Base-by-base conservation (phyloP, 1,139 yeast species). In the Candida labiduridarum region DNA sequence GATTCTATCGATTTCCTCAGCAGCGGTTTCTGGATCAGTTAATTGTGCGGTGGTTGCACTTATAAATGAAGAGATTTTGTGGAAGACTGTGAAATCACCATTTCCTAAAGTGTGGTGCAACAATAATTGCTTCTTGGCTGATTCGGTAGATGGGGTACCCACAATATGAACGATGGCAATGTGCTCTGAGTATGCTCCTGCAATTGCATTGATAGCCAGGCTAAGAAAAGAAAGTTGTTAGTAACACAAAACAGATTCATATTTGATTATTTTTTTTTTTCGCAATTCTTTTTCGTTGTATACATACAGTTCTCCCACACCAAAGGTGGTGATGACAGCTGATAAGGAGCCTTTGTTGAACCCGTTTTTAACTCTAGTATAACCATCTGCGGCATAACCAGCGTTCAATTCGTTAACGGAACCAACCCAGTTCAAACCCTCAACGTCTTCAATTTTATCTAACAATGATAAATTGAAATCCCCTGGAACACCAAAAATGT, bases 1-100 rank as follows among this genome's bases (percentile, higher is more conserved):
- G 60, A 90, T 83, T 61, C 86, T 78, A 72, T 89, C 96, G 58
- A 89, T 82, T 60, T 81, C 82, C 46, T 71, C 73, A 44, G 94
- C 87, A 45, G 94, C 95, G 42, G 82, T 68, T 54, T 68, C 69
- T 58, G 83, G 74, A 65, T 85, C 87, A 46, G 81, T 79, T 62
- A 89, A 70, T 64, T 84, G 78, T 44, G 84, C 83, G 40, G 88
- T 76, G 56, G 89, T 84, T 57, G 79, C 82, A 58, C 87, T 78
- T 63, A 89, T 85, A 68, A 83, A 78, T 56, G 82, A 79, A 47
- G 89, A 84, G 74, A 74, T 69, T 56, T 75, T 66, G 61, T 73
- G 78, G 69, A 71, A 74, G 25, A 72, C 78, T 27, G 78, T 73
- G 57, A 72, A 74, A 59, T 74, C 79, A 40, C 79, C 78, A 56